phyloP scores from a whole-genome alignment of 1,284 basidiomycete genomes.

The Trametes polyzona region DNA sequence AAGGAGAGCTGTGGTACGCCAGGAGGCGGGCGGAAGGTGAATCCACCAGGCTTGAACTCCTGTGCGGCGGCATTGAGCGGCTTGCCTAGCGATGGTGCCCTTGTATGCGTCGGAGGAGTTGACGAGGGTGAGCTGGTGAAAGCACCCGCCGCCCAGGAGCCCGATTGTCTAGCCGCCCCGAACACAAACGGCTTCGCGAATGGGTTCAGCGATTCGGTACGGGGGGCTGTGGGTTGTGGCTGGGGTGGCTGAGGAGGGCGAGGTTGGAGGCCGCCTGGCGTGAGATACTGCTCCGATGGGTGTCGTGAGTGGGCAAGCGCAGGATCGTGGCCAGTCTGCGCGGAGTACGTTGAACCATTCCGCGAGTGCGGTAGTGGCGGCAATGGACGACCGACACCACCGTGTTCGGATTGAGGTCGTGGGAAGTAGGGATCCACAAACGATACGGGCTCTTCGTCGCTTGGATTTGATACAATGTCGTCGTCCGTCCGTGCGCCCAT shows the following conservation, averaged over 20 bases:
- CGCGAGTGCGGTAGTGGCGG: constrained; percentile 71
- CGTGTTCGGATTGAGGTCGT: constrained; percentile 27
- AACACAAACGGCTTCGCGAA: constrained; percentile 83
- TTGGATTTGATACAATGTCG: constrained; percentile 82
- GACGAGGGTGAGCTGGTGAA: constrained; percentile 29
- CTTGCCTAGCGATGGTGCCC: constrained; percentile 64
- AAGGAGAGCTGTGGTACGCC: constrained; percentile 63
- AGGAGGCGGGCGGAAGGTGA: constrained; percentile 73
- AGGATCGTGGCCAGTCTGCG: constrained; percentile 63
- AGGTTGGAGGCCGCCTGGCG: constrained; percentile 27
- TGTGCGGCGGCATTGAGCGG: constrained; percentile 74
- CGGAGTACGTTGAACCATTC: constrained; percentile 51
- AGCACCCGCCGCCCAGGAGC: constrained; percentile 26
- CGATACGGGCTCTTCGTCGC: constrained; percentile 62
- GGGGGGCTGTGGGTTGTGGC: constrained; percentile 24
- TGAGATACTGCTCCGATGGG: constrained; percentile 44
- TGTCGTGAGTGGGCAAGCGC: constrained; percentile 66
- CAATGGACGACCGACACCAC: constrained; percentile 46
- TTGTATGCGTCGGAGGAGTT: constrained; percentile 48
- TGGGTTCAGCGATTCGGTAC: constrained; percentile 63
- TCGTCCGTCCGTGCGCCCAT: constrained; percentile 43
- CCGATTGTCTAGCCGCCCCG: constrained; percentile 42
- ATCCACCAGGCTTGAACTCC: constrained; percentile 77
- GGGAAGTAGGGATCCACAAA: constrained; percentile 42
- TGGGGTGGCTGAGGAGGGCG: constrained; percentile 27